These are phyloP conservation scores for Curvularia sp. DNA, from an alignment of 2,329 filamentous ascomycete genomes.

Conservation along the genomic window DNA sequence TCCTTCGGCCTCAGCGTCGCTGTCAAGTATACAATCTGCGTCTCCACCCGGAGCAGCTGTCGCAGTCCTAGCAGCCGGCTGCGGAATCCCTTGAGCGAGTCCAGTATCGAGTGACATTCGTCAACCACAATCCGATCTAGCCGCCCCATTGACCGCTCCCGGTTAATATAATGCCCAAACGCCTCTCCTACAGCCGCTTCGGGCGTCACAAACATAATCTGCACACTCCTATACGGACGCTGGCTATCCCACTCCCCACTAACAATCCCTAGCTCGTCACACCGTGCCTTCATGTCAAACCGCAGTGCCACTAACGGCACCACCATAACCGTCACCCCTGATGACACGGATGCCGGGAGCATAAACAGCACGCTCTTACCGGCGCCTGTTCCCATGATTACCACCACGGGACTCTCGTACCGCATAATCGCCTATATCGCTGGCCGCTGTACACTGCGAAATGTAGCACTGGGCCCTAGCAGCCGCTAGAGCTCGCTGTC, in stretches of 20 bases:
- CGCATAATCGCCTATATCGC: slow-evolving; percentile 29
- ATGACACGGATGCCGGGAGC: slow-evolving; percentile 21
- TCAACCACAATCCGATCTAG: slow-evolving; percentile 31
- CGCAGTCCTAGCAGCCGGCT: slow-evolving; percentile 24
- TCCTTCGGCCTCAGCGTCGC: slow-evolving; percentile 28
- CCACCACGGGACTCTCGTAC: slow-evolving; percentile 25
- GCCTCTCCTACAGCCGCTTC: slow-evolving; percentile 29
- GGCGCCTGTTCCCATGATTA: slow-evolving; percentile 31
- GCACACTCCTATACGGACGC: slow-evolving; percentile 19
- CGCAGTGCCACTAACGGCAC: slow-evolving; percentile 31
- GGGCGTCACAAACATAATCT: slow-evolving; percentile 34
- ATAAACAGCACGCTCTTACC: slow-evolving; percentile 42
- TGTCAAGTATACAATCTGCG: slow-evolving; percentile 33
- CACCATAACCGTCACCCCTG: slow-evolving; percentile 21
- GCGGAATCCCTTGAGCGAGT: slow-evolving; percentile 19
- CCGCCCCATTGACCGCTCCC: slow-evolving; percentile 18
- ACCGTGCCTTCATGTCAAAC: slow-evolving; percentile 29
- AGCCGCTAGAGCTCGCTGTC: slow-evolving; percentile 17
- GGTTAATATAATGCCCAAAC: slow-evolving; percentile 31
- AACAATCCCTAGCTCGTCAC: slow-evolving; percentile 18
- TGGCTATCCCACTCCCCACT: slow-evolving; percentile 28
- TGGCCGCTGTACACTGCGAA: slow-evolving; percentile 28
- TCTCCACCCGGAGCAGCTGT: slow-evolving; percentile 21
- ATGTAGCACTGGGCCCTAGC: slow-evolving; percentile 23
- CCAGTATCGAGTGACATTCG: slow-evolving; percentile 31